Evolutionary conservation across 1,284 basidiomycete genomes (phyloP), one percentile per base, ranked within the genome.

Genomic region (Ustilago xerochloae): DNA sequence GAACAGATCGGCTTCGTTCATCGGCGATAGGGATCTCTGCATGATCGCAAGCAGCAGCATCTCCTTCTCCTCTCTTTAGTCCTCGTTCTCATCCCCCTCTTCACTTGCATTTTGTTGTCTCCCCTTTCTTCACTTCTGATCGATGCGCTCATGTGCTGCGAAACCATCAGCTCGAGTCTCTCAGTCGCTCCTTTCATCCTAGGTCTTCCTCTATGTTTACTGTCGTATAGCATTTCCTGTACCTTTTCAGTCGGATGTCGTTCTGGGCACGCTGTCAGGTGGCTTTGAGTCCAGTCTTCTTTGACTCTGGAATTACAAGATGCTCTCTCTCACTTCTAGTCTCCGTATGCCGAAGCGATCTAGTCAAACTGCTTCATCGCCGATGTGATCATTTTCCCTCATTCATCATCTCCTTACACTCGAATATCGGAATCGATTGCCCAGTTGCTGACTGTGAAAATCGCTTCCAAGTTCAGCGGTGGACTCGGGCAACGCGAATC

Each of bases 121-220:
- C 30, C 46, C 6, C 46, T 35, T 50, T 3, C 32, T 50, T 18
- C 4, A 16, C 26, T 30, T 35, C 36, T 41, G 50, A 52, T 52
- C 36, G 50, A 52, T 30, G 50, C 13, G 50, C 50, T 30, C 50
- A 28, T 13, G 36, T 52, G 50, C 35, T 52, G n/a, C 24, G 20
- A 39, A 39, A 39, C n/a, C 36, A 39, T 24, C 38, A 39, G 38
- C 26, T 26, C 16, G 50, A 20, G 50, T 30, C 50, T 52, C 50
- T 52, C 50, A 30, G 36, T 29, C 28, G 30, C 22, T 2, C 20
- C 29, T 39, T 36, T 36, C 24, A 6, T 39, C 38, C 5, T 10
- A 20, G 38, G 38, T 20, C 12, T 20, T 18, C 38, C 7, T 39
- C 4, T 20, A 41, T 18, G 13, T 26, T 18, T 30, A 6, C 2